A percentile compares a stretch with the other conserved stretches of the same genome.
phyloP scores from a whole-genome alignment of 106 monocot species.

The Dendrobium huoshanense region DNA sequence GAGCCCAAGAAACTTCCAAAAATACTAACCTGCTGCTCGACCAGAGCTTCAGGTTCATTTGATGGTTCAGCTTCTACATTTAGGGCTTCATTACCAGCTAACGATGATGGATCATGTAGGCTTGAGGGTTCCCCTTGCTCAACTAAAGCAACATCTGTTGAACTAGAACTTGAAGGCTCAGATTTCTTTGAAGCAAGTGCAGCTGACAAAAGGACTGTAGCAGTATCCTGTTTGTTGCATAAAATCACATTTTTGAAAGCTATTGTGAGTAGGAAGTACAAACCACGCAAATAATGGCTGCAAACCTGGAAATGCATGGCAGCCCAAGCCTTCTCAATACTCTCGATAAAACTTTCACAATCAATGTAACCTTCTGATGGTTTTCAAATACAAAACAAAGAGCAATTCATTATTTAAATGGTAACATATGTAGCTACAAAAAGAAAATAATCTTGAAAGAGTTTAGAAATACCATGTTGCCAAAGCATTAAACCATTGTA shows the following conservation, averaged over 20 bases:
- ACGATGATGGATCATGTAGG: conserved; percentile 29
- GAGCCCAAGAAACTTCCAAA: conserved; percentile 12
- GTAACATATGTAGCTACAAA: neutral
- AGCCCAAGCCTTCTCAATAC: conserved; percentile 75
- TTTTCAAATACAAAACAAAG: conserved; percentile 5
- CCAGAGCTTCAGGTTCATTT: conserved; percentile 13
- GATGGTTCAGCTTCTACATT: conserved; percentile 9
- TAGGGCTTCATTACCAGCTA: conserved; percentile 16
- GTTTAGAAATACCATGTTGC: conserved; percentile 56
- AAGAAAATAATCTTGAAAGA: conserved; percentile 2
- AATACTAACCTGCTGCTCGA: conserved; percentile 10
- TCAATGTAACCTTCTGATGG: conserved; percentile 62
- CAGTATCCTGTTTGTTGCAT: conserved; percentile 36
- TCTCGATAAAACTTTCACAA: conserved; percentile 44
- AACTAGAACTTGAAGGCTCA: conserved; percentile 22
- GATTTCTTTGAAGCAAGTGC: conserved; percentile 58
- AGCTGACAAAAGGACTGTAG: conserved; percentile 52
- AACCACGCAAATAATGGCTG: neutral
- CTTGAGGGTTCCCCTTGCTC: conserved; percentile 26
- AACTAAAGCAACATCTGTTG: conserved; percentile 5
- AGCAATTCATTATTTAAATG: neutral
- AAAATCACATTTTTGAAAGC: neutral
- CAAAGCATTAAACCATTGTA: conserved; percentile 71
- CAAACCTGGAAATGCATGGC: conserved; percentile 68
- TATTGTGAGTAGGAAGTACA: neutral